These are phyloP conservation scores for Penicillium sp. DNA, from an alignment of 2,329 filamentous ascomycete species.

Conservation along the genomic window DNA sequence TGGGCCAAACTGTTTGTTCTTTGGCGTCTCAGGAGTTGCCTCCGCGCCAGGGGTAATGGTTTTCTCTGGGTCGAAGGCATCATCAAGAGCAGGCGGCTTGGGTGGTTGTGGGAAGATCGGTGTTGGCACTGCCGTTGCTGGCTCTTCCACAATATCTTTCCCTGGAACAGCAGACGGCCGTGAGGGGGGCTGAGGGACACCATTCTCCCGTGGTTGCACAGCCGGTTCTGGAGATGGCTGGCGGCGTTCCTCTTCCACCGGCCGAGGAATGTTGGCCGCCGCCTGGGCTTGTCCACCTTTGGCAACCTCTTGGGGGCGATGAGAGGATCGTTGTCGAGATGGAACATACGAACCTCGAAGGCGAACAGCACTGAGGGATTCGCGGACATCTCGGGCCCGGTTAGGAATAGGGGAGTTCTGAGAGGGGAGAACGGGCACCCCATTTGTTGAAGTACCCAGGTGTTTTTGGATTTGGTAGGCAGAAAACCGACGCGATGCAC, in stretches of 20 bases:
- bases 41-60: slow-evolving; percentile 14
- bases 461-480: slow-evolving; percentile 97
- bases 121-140: slow-evolving; percentile 55
- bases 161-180: no score
- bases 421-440: slow-evolving; percentile 76
- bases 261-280: slow-evolving; percentile 61
- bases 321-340: slow-evolving; percentile 51
- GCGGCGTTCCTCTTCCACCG: slow-evolving; percentile 46
- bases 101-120: slow-evolving; percentile 51
- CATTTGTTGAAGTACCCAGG: slow-evolving; percentile 73
- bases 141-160: slow-evolving; percentile 36
- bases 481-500: slow-evolving; percentile 90
- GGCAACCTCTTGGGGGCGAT: slow-evolving; percentile 55
- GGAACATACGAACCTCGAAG: slow-evolving; percentile 57
- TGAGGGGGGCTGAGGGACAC: slow-evolving; percentile 23
- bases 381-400: slow-evolving; percentile 69
- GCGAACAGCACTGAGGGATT: slow-evolving; percentile 74
- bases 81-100: slow-evolving; percentile 35
- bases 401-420: slow-evolving; percentile 62
- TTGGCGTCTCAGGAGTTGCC: slow-evolving; percentile 29
- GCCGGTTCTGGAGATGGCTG: slow-evolving; percentile 36
- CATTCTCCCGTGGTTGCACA: slow-evolving; percentile 12
- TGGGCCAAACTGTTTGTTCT: slow-evolving; percentile 19
- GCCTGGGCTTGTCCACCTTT: slow-evolving; percentile 47
- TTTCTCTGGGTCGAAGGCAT: slow-evolving; percentile 38